A percentile compares a stretch with the other conserved stretches of the same genome.
Evolutionary conservation across 2,329 filamentous ascomycete species (phyloP).

Genomic region (Penicillium sp.): DNA sequence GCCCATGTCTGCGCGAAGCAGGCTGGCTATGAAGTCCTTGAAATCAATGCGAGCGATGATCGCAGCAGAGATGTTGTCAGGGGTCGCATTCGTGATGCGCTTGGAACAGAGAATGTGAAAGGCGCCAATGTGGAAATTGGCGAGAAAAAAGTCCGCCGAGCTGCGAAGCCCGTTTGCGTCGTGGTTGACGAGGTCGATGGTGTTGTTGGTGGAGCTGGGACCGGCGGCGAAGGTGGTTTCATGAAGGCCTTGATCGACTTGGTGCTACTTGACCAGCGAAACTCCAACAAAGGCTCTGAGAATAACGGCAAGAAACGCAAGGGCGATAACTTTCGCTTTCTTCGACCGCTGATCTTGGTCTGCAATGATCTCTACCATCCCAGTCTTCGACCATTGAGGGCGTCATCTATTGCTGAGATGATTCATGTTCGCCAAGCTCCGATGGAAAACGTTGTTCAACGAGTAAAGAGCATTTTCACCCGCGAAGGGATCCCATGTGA

Average conservation of each 20-base stretch:
- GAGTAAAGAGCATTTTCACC: constrained; percentile 77
- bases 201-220: constrained; percentile 72
- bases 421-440: constrained; percentile 86
- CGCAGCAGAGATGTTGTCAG: constrained; percentile 84
- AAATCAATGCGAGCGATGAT: constrained; percentile 97
- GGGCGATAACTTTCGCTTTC: constrained; percentile 77
- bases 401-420: constrained; percentile 77
- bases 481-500: constrained; percentile 86
- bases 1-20: constrained; percentile 94
- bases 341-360: constrained; percentile 84
- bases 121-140: constrained; percentile 48
- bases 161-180: constrained; percentile 82
- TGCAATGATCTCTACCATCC: constrained; percentile 97
- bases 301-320: constrained; percentile 51
- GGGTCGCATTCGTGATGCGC: constrained; percentile 80
- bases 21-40: constrained; percentile 91
- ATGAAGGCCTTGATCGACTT: constrained; percentile 92
- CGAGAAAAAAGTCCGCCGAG: constrained; percentile 55
- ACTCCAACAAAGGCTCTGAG: constrained; percentile 45
- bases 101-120: constrained; percentile 91
- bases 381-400: constrained; percentile 76
- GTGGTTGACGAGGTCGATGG: constrained; percentile 96
- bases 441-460: constrained; percentile 73
- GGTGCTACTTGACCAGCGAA: constrained; percentile 78
- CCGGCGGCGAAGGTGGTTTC: constrained; percentile 83